These are phyloP conservation scores for Teunomyces funiuensis DNA, from an alignment of 805 yeast species.

Conservation along the genomic window DNA sequence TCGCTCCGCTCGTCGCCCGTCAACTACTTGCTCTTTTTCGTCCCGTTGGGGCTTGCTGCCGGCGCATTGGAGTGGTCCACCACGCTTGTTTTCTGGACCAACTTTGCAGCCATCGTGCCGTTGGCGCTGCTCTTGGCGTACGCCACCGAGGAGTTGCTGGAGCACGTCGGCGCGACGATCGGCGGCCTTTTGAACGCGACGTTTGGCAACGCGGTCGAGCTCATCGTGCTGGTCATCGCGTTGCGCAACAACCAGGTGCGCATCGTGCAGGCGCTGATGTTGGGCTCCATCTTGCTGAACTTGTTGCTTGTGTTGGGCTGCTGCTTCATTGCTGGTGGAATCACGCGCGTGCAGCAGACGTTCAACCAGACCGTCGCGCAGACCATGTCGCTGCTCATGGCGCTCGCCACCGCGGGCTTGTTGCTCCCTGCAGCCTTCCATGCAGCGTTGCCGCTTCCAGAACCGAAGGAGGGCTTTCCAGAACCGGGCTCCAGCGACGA, in stretches of 20 bases:
- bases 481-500: slow-evolving; percentile 38
- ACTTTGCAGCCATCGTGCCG: slow-evolving; percentile 89
- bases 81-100: slow-evolving; percentile 63
- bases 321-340: slow-evolving; percentile 91
- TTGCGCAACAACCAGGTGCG: slow-evolving; percentile 80
- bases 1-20: slow-evolving; percentile 62
- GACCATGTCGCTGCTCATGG: slow-evolving; percentile 93
- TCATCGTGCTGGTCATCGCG: slow-evolving; percentile 92
- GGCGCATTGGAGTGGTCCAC: slow-evolving; percentile 57
- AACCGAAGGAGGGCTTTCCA: slow-evolving; percentile 40
- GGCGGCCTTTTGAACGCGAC: slow-evolving; percentile 97
- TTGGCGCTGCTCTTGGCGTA: slow-evolving; percentile 86
- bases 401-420: slow-evolving; percentile 84
- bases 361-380: slow-evolving; percentile 98
- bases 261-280: slow-evolving; percentile 96
- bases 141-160: slow-evolving; percentile 91
- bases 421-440: slow-evolving; percentile 96
- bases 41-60: slow-evolving; percentile 85
- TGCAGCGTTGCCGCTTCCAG: slow-evolving; percentile 62
- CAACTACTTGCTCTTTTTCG: slow-evolving; percentile 74
- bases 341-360: slow-evolving; percentile 77
- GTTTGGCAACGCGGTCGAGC: slow-evolving; percentile 96
- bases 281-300: slow-evolving; percentile 90
- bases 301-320: slow-evolving; percentile 90
- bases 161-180: slow-evolving; percentile 83